Evolutionary conservation across 441 rosid genomes (phyloP).

Genomic region (Jatropha multifida): DNA sequence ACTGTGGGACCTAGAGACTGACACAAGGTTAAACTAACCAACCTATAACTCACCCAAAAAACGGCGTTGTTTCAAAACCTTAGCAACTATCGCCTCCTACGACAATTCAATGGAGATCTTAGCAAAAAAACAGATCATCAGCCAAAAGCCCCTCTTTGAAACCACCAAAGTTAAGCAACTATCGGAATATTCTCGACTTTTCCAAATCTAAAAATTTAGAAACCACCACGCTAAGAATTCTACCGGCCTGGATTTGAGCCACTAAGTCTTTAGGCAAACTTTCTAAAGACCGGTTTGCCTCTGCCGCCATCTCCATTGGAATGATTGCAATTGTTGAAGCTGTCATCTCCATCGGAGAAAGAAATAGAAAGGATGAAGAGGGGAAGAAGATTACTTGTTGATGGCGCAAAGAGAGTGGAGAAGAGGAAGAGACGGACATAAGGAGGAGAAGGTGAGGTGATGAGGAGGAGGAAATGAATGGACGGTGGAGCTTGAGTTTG

Average conservation of each 20-base stretch:
- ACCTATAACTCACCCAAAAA: too few species aligned
- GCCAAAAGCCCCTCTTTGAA: slow-evolving; percentile 86
- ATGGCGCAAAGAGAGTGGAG: slow-evolving; percentile 25
- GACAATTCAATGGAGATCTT: slow-evolving; percentile 83
- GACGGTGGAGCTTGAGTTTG: slow-evolving; percentile 27
- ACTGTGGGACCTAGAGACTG: too few species aligned
- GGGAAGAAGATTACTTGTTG: slow-evolving; percentile 23
- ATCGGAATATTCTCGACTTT: slow-evolving; percentile 44
- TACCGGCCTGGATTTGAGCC: too few species aligned
- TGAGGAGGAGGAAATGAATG: slow-evolving; percentile 17
- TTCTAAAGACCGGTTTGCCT: too few species aligned
- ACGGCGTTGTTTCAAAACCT: slow-evolving; percentile 37
- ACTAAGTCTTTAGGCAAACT: too few species aligned
- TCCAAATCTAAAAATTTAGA: slow-evolving; percentile 61
- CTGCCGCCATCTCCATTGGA: too few species aligned
- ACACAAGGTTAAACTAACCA: too few species aligned
- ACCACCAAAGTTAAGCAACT: slow-evolving; percentile 85
- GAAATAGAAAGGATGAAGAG: slow-evolving; percentile 23
- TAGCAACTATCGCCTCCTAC: slow-evolving; percentile 79
- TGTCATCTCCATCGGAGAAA: slow-evolving; percentile 20
- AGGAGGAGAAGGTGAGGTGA: slow-evolving; percentile 25
- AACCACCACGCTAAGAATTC: slow-evolving; percentile 2
- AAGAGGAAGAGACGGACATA: slow-evolving; percentile 7
- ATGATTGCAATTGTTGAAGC: too few species aligned
- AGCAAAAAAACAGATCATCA: slow-evolving; percentile 85